phyloP scores from a whole-genome alignment of 345 rosid species.

The Populus euphratica region DNA sequence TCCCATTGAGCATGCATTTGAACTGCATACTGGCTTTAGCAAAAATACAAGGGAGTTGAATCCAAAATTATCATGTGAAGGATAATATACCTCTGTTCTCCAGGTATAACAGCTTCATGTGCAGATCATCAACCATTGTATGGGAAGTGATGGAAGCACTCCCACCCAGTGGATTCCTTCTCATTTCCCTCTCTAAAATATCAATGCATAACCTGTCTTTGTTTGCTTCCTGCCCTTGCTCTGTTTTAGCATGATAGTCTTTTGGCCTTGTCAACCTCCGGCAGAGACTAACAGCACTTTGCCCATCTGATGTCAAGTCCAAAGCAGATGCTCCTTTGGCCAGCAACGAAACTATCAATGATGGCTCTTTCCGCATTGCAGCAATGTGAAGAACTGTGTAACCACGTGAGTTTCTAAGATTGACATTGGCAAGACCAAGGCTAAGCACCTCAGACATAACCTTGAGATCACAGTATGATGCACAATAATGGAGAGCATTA shows the following conservation, averaged over 20 bases:
- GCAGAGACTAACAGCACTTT: conserved; percentile 78
- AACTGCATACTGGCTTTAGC: background rate
- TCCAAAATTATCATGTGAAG: background rate
- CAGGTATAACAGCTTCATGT: conserved; percentile 78
- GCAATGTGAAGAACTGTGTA: conserved; percentile 84
- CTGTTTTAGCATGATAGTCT: conserved; percentile 67
- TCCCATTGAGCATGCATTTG: background rate
- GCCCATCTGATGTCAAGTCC: conserved; percentile 68
- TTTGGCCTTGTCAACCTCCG: conserved; percentile 79
- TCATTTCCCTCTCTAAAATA: conserved; percentile 73
- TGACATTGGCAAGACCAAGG: conserved; percentile 67
- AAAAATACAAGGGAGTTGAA: background rate
- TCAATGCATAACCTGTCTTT: conserved; percentile 78
- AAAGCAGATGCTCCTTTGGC: conserved; percentile 69
- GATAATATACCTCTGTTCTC: conserved; percentile 80
- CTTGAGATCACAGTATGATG: conserved; percentile 90
- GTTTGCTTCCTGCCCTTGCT: conserved; percentile 78
- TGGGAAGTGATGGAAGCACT: conserved; percentile 47
- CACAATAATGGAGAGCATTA: conserved; percentile 80
- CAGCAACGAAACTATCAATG: conserved; percentile 60
- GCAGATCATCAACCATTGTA: conserved; percentile 66
- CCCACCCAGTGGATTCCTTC: conserved; percentile 68
- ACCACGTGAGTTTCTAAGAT: conserved; percentile 66
- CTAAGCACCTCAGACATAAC: conserved; percentile 71
- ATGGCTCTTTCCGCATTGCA: conserved; percentile 84